A percentile compares a stretch with the other conserved stretches of the same genome.
Evolutionary conservation across 768 basidiomycete genomes (phyloP).

Genomic region (Agaricus subrufescens): DNA sequence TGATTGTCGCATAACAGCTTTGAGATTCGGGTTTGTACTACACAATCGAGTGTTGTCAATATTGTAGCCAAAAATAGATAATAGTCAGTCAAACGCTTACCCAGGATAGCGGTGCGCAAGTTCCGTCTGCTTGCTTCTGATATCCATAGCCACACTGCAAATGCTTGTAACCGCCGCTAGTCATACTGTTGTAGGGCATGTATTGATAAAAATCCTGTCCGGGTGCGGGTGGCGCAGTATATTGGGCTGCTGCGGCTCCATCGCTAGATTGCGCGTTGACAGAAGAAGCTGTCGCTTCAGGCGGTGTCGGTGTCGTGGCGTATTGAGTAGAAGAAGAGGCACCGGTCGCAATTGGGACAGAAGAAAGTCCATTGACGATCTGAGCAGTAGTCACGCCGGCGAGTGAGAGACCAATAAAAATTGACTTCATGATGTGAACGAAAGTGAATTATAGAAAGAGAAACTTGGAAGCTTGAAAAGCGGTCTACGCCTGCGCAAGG

Average conservation of each 20-base stretch:
- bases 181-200: constrained; percentile 61
- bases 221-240: constrained; percentile 28
- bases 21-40: constrained; percentile 33
- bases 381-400: constrained; percentile 55
- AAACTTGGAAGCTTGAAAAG: constrained; percentile 40
- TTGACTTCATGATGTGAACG: constrained; percentile 58
- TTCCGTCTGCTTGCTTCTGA: constrained; percentile 48
- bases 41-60: background rate
- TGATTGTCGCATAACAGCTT: constrained; percentile 63
- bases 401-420: constrained; percentile 55
- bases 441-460: constrained; percentile 36
- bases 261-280: background rate
- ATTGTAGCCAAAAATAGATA: background rate
- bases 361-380: constrained; percentile 42
- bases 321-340: constrained; percentile 15
- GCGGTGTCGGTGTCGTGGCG: constrained; percentile 13
- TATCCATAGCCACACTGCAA: constrained; percentile 72
- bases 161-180: constrained; percentile 58
- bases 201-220: constrained; percentile 35
- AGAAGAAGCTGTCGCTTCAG: constrained; percentile 16
- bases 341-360: constrained; percentile 26
- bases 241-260: constrained; percentile 16
- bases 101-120: constrained; percentile 54
- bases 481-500: constrained; percentile 66
- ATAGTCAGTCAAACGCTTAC: constrained; percentile 28